A percentile compares a stretch with the other conserved stretches of the same genome.
phyloP scores from a whole-genome alignment of 1,284 basidiomycete genomes.

The Boletus hoseneyae region DNA sequence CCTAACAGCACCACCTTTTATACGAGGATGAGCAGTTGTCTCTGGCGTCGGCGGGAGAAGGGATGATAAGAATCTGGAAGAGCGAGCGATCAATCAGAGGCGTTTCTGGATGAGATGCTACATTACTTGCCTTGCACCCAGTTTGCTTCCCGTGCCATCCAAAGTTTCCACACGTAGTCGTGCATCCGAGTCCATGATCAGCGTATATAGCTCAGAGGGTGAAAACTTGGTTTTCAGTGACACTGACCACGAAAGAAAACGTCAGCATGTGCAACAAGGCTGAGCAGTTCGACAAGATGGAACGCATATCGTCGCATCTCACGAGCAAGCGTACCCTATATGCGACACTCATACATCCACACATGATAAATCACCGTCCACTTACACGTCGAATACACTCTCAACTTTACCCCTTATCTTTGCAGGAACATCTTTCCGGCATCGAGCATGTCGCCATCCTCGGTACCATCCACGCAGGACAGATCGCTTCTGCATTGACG shows the following conservation, averaged over 20 bases:
- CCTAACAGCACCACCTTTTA: constrained; percentile 55
- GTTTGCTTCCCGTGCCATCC: constrained; percentile 56
- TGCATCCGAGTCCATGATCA: constrained; percentile 70
- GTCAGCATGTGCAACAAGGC: constrained; percentile 10
- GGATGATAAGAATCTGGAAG: constrained; percentile 63
- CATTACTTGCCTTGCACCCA: constrained; percentile 33
- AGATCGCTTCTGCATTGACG: constrained; percentile 26
- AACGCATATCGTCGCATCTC: background rate
- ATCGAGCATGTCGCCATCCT: constrained; percentile 21
- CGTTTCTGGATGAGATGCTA: background rate
- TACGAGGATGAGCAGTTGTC: constrained; percentile 62
- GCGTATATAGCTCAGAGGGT: constrained; percentile 61
- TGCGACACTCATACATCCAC: background rate
- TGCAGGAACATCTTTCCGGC: constrained; percentile 77
- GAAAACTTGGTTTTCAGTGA: constrained; percentile 75
- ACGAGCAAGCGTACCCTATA: background rate
- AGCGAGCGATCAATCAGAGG: background rate
- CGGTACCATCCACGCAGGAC: constrained; percentile 22
- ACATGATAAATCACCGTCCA: constrained; percentile 13
- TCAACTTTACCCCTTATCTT: constrained; percentile 73
- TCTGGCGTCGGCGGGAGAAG: constrained; percentile 70
- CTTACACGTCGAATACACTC: constrained; percentile 76
- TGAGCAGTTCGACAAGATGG: background rate
- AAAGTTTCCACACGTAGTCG: constrained; percentile 71
- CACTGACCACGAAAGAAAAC: constrained; percentile 38